Evolutionary conservation across 1,284 basidiomycete species (phyloP).

Genomic region (Ustilago xerochloae): DNA sequence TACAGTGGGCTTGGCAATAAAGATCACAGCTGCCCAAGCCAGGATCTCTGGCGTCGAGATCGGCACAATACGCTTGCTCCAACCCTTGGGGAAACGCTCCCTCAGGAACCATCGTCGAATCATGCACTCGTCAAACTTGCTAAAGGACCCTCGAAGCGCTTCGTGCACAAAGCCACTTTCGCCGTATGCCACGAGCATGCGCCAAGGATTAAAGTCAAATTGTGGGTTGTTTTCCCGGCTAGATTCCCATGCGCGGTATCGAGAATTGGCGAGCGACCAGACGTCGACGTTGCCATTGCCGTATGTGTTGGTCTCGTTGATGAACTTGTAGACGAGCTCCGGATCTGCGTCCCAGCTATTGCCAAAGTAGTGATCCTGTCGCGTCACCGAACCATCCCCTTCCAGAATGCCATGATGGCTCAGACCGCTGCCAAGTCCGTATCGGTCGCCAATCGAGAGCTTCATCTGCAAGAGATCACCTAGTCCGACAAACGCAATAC

Average conservation of each 20-base stretch:
- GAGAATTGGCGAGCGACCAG: conserved; percentile 27
- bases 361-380: conserved; percentile 39
- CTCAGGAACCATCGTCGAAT: conserved; percentile 37
- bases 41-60: conserved; percentile 31
- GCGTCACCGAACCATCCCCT: conserved; percentile 41
- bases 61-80: conserved; percentile 30
- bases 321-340: conserved; percentile 15
- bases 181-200: conserved; percentile 36
- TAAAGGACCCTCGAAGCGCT: conserved; percentile 27
- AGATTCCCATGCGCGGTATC: conserved; percentile 24
- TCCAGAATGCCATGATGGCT: conserved; percentile 36
- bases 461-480: conserved; percentile 55
- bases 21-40: conserved; percentile 32
- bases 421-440: conserved; percentile 22
- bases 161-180: conserved; percentile 42
- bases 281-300: conserved; percentile 28
- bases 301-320: conserved; percentile 41
- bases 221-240: conserved; percentile 20
- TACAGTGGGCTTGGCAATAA: conserved; percentile 22
- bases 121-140: conserved; percentile 35
- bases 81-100: conserved; percentile 32
- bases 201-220: conserved; percentile 46
- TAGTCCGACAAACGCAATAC: conserved; percentile 57
- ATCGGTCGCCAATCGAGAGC: conserved; percentile 41
- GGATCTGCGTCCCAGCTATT: conserved; percentile 37